Evolutionary conservation across 2,329 filamentous ascomycete genomes (phyloP), one percentile per base, ranked within the genome.

Genomic region (Fusarium aywerte): DNA sequence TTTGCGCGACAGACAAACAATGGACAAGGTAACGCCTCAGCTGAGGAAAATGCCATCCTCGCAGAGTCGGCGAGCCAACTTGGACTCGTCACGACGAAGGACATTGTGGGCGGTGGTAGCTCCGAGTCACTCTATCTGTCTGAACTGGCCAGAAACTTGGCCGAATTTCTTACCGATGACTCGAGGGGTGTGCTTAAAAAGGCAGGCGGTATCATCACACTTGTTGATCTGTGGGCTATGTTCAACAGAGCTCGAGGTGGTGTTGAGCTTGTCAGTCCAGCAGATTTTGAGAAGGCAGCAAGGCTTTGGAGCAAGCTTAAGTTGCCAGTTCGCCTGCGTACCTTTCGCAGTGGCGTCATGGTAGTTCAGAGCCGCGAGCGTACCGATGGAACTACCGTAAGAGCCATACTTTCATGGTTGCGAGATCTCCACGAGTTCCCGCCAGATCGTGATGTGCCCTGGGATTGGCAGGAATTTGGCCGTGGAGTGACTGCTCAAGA

Each of bases 201-300:
- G 64, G 91, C 94, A 45, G 94, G 93, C 7, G 94, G 94, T 2
- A 96, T 97, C 71, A 92, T 97, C 76, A 95, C 89, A 35, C 83
- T 97, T 2, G 93, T 97, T 13, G 94, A 97, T 75, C 84, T 97
- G 1, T 97, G 93, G 93, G 92, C 93, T 27, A 88, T 96, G 67
- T 98, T 98, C 82, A 99, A 99, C 78, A 88, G 95, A 32, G 93
- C 92, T 29, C 88, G 95, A 53, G 95, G 95, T 50, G 96, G 95
- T 9, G 95, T 99, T 16, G 96, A 99, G 77, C 87, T 99, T 16
- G 92, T 98, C 49, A 97, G 92, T 68, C 96, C 96, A 0, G 83
- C 89, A 18, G 96, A 99, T 74, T 97, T 99, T 72, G 91, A 96
- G 74, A 95, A 94, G 75, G 96, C 96, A 2, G 92, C 93, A 0